These are phyloP conservation scores for Geranomyces variabilis DNA, from an alignment of 192 early-diverging fungal genomes.

Conservation along the genomic window DNA sequence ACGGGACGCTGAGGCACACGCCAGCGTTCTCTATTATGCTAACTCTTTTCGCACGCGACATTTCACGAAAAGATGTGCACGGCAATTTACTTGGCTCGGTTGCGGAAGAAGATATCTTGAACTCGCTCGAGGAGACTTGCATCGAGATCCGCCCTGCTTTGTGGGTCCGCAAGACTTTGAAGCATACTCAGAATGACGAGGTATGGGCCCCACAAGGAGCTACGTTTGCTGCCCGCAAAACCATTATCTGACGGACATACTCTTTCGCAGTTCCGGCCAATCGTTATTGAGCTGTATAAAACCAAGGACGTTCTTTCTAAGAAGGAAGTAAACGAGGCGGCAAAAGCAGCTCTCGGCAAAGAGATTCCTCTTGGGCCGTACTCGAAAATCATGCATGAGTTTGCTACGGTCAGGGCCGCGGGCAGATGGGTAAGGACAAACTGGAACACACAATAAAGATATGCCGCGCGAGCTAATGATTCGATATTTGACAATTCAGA, in stretches of 20 bases:
- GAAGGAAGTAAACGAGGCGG: slow-evolving; percentile 30
- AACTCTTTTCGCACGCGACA: no score
- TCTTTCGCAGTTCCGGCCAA: slow-evolving; percentile 35
- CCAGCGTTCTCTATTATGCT: slow-evolving; percentile 4
- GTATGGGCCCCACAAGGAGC: not conserved
- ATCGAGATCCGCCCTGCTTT: not conserved
- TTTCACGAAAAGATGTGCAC: slow-evolving; percentile 5
- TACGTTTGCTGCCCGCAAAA: not conserved
- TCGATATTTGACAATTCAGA: no score
- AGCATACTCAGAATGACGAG: not conserved
- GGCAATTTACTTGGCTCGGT: slow-evolving; percentile 11
- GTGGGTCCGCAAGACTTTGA: not conserved
- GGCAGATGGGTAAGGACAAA: slow-evolving; percentile 21
- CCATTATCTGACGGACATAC: not conserved
- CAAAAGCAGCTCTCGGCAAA: slow-evolving; percentile 9
- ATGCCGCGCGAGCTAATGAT: no score
- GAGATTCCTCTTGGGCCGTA: slow-evolving; percentile 15
- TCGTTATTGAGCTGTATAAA: slow-evolving; percentile 30
- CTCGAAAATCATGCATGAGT: slow-evolving; percentile 23
- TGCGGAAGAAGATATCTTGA: not conserved
- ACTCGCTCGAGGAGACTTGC: slow-evolving; percentile 6
- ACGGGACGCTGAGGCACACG: not conserved
- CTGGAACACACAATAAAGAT: no score
- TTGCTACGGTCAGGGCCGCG: not conserved
- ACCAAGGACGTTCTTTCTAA: slow-evolving; percentile 22